Evolutionary conservation across 192 early-diverging fungal genomes (phyloP), one percentile per base, ranked within the genome.

Genomic region (Endogone sp.): DNA sequence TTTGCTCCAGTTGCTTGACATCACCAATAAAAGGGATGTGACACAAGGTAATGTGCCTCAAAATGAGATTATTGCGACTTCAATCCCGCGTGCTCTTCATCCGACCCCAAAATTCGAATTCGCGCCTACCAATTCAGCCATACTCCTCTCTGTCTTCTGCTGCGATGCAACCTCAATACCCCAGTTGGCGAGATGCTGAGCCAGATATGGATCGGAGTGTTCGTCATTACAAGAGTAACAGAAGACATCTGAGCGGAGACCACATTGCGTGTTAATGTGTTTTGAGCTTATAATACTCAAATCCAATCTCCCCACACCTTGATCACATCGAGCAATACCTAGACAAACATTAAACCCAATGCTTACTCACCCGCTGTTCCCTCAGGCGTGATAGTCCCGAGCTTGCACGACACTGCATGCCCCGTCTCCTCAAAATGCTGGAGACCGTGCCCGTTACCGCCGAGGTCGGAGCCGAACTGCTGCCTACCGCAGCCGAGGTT

Each of bases 331-430:
- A n/a, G 28, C 2, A 3, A 66, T 29, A 3, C 21, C 8, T 23
- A 11, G 29, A 6, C 29, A 9, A 58, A 21, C 4, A 72, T 64
- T 9, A 9, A 37, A 27, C 25, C 8, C 66, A 16, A 62, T 21
- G 24, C 67, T n/a, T n/a, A n/a, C 60, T 68, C 82, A 96, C 81
- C 93, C 37, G 94, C 97, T 2, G 90, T 91, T 66, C 97, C 97
- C 75, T 99, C 96, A 56, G 96, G 95, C 4, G 96, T 97, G 60
- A 99, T 98, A 3, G 97, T 96, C 9, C 97, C 97, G 8, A 98
- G 84, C 70, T 99, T 99, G 56, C 91, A 88, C 22, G 91, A 84
- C 2, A 98, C 90, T 9, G 84, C 82, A 75, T 99, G 97, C 0
- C 85, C 85, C 0, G 93, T 93, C 22, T 79, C 73, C 54, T 94